Evolutionary conservation across 2,329 filamentous ascomycete genomes (phyloP).

Genomic region (Alternaria gaisen): DNA sequence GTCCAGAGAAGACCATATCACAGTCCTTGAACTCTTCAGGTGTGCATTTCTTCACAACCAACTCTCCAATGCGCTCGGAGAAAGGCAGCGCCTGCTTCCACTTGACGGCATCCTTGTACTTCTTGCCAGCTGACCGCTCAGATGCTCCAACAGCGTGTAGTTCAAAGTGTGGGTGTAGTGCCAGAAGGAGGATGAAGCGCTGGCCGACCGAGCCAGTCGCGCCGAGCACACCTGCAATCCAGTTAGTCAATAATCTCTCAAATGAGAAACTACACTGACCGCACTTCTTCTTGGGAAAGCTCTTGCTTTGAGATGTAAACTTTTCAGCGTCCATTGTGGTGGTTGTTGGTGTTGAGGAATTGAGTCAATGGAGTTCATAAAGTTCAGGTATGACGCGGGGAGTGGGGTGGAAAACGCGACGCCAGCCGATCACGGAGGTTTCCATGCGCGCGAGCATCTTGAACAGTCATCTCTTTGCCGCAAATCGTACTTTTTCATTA

Average conservation of each 20-base stretch:
- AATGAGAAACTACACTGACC: conserved; percentile 58
- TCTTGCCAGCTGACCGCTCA: conserved; percentile 87
- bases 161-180: conserved; percentile 84
- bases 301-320: conserved; percentile 50
- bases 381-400: conserved; percentile 36
- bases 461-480: background rate
- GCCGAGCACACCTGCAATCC: conserved; percentile 72
- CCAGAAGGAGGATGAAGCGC: conserved; percentile 91
- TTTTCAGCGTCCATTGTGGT: conserved; percentile 55
- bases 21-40: conserved; percentile 86
- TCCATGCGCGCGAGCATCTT: background rate
- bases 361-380: conserved; percentile 36
- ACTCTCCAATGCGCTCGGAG: conserved; percentile 75
- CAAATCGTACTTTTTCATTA: conserved; percentile 1
- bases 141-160: conserved; percentile 92
- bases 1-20: conserved; percentile 90
- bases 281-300: conserved; percentile 63
- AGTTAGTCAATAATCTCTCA: conserved; percentile 19
- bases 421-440: conserved; percentile 37
- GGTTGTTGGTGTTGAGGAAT: conserved; percentile 22
- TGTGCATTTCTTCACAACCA: conserved; percentile 86
- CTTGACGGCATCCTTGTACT: conserved; percentile 89
- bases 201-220: conserved; percentile 95
- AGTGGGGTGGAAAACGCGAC: conserved; percentile 33
- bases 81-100: conserved; percentile 95